Conservation (phyloP, 352 stramenopile species). For the Phytophthora agathidicida region DNA sequence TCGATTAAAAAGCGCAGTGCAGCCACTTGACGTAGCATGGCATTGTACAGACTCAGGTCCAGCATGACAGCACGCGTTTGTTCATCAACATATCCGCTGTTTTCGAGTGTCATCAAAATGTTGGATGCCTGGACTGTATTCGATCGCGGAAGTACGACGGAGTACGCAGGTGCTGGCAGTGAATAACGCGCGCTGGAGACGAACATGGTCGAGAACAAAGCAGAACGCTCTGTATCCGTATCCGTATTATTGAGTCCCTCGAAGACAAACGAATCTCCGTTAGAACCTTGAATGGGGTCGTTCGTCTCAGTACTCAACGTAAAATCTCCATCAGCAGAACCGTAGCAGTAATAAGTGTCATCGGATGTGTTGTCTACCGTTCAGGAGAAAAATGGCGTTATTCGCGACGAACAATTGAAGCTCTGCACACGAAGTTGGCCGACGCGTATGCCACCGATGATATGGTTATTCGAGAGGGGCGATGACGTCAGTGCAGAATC, state of each 20-base stretch:
- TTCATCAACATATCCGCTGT: conserved; percentile 41
- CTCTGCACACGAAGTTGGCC: conserved; percentile 48
- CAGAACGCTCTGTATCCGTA: conserved; percentile 33
- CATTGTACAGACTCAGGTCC: conserved; percentile 57
- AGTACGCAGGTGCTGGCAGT: conserved; percentile 52
- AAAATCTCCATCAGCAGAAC: conserved; percentile 25
- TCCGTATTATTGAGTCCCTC: conserved; percentile 41
- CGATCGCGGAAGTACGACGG: conserved; percentile 38
- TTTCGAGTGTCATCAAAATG: conserved; percentile 34
- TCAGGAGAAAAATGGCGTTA: conserved; percentile 35
- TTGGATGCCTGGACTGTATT: conserved; percentile 15
- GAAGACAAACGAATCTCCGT: conserved; percentile 28
- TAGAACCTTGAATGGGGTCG: conserved; percentile 11
- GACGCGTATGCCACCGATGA: conserved; percentile 55
- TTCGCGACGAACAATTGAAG: conserved; percentile 40
- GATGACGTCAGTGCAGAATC: neutral
- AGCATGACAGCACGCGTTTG: conserved; percentile 51
- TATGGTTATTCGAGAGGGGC: conserved; percentile 28
- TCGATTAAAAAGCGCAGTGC: conserved; percentile 55
- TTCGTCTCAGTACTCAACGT: conserved; percentile 3
- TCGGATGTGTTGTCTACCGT: neutral
- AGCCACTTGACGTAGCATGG: conserved; percentile 48
- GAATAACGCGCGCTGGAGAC: conserved; percentile 17
- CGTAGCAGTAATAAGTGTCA: conserved; percentile 11
- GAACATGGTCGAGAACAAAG: conserved; percentile 51